Base-by-base conservation (phyloP, 2,329 filamentous ascomycete species). In the Microascus cirrosus region DNA sequence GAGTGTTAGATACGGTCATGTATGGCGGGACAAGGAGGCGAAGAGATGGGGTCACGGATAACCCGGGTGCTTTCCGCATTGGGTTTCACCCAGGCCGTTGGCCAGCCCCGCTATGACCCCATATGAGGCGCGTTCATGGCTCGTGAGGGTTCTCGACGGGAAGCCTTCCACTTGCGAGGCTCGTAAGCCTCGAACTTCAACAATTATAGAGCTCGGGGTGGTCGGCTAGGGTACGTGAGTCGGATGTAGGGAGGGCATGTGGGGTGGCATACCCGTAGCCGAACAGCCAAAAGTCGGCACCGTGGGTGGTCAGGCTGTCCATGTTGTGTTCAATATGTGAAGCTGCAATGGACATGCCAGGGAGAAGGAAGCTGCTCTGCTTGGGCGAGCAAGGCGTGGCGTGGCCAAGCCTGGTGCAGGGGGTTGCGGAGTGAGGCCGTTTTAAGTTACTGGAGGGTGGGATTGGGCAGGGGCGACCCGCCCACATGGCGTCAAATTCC, bases 221-320 rank as follows among this genome's bases (percentile, higher is more conserved):
- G 11, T 18, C 18, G 13, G 39, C 22, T 28, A 42, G n/a, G 54
- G 54, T n/a, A 24, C 10, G 11, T 24, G 25, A 54, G 35, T 32
- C 28, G 28, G 28, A 8, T 32, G 8, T 32, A 32, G 18, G n/a
- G 11, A 6, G 35, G 25, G 25, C 18, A 36, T 35, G 3, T 24
- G 20, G 20, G 45, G 22, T 11, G 20, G 60, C 79, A 63, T 77
- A 96, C 93, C 93, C 94, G 68, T 97, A 99, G 61, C 94, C 94
- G 72, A 96, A 97, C 53, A 99, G 78, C 94, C 94, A 99, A 66
- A 97, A 91, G 68, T 95, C 89, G 39, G 81, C 76, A 62, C 64
- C 64, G 66, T 67, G 68, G 65, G 64, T 63, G 52, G 66, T 60
- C 53, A 69, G 59, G 8, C 65, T 62, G 28, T 67, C 64, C 24